Percentiles rank a stretch among this genome's conserved stretches.
Conservation (phyloP, 768 basidiomycete species). For the Suillus bovinus region DNA sequence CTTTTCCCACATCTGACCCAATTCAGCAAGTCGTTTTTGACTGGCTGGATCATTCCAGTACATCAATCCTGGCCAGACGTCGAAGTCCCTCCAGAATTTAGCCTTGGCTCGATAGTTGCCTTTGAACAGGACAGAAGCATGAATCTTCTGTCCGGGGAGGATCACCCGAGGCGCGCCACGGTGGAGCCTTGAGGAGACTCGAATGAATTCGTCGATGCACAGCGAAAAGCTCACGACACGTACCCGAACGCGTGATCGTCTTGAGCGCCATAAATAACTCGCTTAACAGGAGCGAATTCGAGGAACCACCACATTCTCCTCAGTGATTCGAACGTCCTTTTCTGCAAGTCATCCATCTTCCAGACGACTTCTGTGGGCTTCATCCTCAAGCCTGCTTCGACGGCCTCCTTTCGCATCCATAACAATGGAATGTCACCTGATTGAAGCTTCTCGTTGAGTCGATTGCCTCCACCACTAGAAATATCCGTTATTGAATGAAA, state of each 20-base stretch:
- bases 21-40: slow-evolving; percentile 10
- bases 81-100: slow-evolving; percentile 11
- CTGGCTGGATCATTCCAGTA: slow-evolving; percentile 17
- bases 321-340: slow-evolving; percentile 10
- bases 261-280: slow-evolving; percentile 8
- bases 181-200: background rate
- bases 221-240: background rate
- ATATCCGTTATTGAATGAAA: background rate
- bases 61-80: slow-evolving; percentile 13
- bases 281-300: slow-evolving; percentile 11
- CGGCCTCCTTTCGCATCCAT: slow-evolving; percentile 31
- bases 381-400: slow-evolving; percentile 20
- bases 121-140: slow-evolving; percentile 15
- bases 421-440: slow-evolving; percentile 18
- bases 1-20: slow-evolving; percentile 13
- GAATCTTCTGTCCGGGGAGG: slow-evolving; percentile 15
- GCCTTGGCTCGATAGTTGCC: slow-evolving; percentile 11
- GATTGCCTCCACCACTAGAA: slow-evolving; percentile 22
- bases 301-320: background rate
- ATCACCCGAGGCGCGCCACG: slow-evolving; percentile 6
- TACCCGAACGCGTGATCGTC: slow-evolving; percentile 7
- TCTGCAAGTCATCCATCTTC: slow-evolving; percentile 12
- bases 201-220: background rate
- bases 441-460: slow-evolving; percentile 9
- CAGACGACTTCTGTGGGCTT: slow-evolving; percentile 8